These are phyloP conservation scores for Kwoniella botswanensis DNA, from an alignment of 768 basidiomycete genomes.

Conservation along the genomic window DNA sequence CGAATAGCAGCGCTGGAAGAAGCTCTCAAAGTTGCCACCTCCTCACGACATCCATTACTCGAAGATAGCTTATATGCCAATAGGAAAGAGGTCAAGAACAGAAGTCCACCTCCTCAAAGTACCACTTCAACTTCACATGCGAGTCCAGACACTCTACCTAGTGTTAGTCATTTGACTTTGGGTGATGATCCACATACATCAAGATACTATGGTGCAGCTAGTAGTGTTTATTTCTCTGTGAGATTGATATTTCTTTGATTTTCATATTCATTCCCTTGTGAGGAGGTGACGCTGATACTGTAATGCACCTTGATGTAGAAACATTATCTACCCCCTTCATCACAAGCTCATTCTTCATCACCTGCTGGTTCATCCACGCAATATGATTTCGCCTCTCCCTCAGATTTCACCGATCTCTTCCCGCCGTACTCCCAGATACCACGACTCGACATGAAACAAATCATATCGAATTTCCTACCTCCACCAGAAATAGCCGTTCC, in stretches of 20 bases:
- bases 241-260: neutral
- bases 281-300: neutral
- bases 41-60: conserved; percentile 16
- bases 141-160: conserved; percentile 5
- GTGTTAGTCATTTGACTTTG: conserved; percentile 25
- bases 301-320: neutral
- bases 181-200: conserved; percentile 23
- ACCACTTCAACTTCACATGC: neutral
- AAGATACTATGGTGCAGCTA: conserved; percentile 37
- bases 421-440: conserved; percentile 9
- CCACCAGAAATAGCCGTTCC: conserved; percentile 6
- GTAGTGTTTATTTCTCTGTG: conserved; percentile 34
- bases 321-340: conserved; percentile 9
- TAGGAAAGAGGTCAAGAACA: conserved; percentile 18
- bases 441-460: conserved; percentile 15
- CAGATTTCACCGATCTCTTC: conserved; percentile 21
- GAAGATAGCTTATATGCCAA: conserved; percentile 16
- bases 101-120: conserved; percentile 4
- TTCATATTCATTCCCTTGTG: neutral
- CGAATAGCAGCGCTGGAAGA: conserved; percentile 25
- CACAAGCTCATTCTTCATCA: conserved; percentile 2
- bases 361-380: conserved; percentile 1
- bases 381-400: conserved; percentile 15
- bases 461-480: conserved; percentile 18
- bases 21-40: conserved; percentile 16